These are phyloP conservation scores for Cnidoscolus chayamansa DNA, from an alignment of 441 rosid genomes.

Conservation along the genomic window DNA sequence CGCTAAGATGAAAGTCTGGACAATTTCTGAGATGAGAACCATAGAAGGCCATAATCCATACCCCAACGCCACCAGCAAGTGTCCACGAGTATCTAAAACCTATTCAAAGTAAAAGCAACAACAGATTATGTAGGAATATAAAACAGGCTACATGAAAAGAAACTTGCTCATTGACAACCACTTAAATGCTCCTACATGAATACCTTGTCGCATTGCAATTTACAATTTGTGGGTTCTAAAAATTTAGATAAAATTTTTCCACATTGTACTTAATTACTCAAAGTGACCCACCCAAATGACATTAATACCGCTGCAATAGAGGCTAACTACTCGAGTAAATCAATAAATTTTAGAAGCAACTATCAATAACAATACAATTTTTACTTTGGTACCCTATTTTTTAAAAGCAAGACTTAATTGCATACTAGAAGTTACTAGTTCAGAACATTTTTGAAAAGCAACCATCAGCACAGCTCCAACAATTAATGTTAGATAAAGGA, in stretches of 20 bases:
- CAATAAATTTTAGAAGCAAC: background rate
- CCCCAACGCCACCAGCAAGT: constrained; percentile 86
- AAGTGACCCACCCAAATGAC: background rate
- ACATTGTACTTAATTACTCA: background rate
- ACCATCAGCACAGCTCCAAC: background rate
- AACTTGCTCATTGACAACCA: background rate
- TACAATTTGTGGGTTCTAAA: background rate
- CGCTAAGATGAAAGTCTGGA: constrained; percentile 94
- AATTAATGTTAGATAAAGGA: no score
- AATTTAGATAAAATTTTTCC: background rate
- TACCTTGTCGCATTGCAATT: background rate
- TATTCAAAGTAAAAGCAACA: constrained; percentile 30
- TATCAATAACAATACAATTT: background rate
- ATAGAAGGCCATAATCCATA: constrained; percentile 97
- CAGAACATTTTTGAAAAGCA: background rate
- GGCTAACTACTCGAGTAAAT: background rate
- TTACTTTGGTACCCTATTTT: background rate
- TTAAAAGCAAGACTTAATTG: background rate
- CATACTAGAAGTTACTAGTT: background rate
- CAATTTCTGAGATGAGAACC: constrained; percentile 96
- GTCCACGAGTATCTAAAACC: constrained; percentile 90
- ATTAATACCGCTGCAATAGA: background rate
- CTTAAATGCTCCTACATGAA: background rate
- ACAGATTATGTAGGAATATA: background rate
- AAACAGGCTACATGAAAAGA: background rate